Percentiles rank a stretch among this genome's conserved stretches.
phyloP scores from a whole-genome alignment of 2,329 filamentous ascomycete genomes.

The Hawksworthiomyces lignivorus region DNA sequence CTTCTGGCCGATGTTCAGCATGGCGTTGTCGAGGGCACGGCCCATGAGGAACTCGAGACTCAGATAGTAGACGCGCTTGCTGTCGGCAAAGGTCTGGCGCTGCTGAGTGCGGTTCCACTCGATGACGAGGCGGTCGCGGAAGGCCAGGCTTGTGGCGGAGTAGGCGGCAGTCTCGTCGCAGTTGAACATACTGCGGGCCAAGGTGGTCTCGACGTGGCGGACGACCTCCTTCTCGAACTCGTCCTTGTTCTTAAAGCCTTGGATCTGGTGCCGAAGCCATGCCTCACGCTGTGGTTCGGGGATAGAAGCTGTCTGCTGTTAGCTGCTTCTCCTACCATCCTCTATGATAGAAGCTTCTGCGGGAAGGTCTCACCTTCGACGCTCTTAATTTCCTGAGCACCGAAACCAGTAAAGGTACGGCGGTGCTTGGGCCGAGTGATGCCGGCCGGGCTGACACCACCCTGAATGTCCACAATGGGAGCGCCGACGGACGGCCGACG shows the following conservation, averaged over 20 bases:
- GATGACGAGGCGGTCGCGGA: conserved; percentile 85
- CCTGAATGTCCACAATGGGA: conserved; percentile 79
- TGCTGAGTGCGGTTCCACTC: conserved; percentile 99
- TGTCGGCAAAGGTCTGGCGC: conserved; percentile 81
- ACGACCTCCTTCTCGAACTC: conserved; percentile 84
- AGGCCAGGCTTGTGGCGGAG: conserved; percentile 80
- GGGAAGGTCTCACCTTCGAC: conserved; percentile 64
- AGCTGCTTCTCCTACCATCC: too few relatives aligned
- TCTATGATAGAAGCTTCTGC: background rate
- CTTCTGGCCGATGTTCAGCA: conserved; percentile 91
- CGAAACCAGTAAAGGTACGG: conserved; percentile 92
- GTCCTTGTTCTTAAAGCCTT: conserved; percentile 69
- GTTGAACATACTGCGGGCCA: conserved; percentile 95
- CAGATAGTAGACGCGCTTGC: conserved; percentile 94
- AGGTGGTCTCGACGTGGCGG: conserved; percentile 89
- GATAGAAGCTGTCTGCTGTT: conserved; percentile 60
- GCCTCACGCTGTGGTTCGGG: conserved; percentile 81
- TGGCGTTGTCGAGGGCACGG: conserved; percentile 91
- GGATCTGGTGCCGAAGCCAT: conserved; percentile 57
- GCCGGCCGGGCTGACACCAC: conserved; percentile 78
- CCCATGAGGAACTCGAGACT: conserved; percentile 98
- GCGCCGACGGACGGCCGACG: conserved; percentile 74
- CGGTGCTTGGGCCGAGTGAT: conserved; percentile 89
- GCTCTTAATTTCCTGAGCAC: conserved; percentile 81
- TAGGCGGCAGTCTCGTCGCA: conserved; percentile 95